Base-by-base conservation (phyloP, 225 moss, liverwort and hornwort species). In the Polytrichum commune region DNA sequence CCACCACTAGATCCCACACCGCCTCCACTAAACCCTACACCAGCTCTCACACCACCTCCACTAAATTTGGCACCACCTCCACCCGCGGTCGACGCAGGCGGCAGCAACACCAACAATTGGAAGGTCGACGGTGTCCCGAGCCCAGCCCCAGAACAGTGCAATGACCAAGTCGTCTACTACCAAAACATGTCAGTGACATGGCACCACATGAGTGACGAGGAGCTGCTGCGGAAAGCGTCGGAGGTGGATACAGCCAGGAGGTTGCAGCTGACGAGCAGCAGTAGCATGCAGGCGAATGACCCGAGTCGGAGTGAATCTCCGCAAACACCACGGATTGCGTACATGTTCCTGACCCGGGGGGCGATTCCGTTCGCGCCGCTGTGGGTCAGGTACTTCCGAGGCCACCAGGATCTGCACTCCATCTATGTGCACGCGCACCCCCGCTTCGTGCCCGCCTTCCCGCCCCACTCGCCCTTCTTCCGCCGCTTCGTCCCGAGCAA, bases 391-490 rank as follows among this genome's bases (percentile, higher is more conserved):
- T 86, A 80, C 73, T 80, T 86, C 25, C 73, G 66, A 46, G 83
- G 76, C 2, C 78, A 83, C 0, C 71, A 22, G 53, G 20, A 69
- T 0, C 9, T 30, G 18, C 72, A 65, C 26, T 72, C 63, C 54
- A 63, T 80, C 55, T 86, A 80, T 46, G 63, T 86, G 28, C 86
- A 86, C 67, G 83, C 86, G 6, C 75, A 73, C 64, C 86, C 86
- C 18, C 8, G 56, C 18, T 76, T 73, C 54, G 78, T 86, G 16
- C 86, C 83, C 1, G 5, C 16, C 5, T 20, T 38, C 6, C 70
- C 55, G 8, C 24, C 73, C 13, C 13, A 56, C 8, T 86, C 86
- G 0, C 78, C 80, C 5, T 86, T 83, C 33, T 78, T 80, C 8
- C 19, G 73, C 1, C 86, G 86, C 76, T 86, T 80, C 73, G 27